Conservation (phyloP, 352 stramenopile species). For the Peronospora tabacina region DNA sequence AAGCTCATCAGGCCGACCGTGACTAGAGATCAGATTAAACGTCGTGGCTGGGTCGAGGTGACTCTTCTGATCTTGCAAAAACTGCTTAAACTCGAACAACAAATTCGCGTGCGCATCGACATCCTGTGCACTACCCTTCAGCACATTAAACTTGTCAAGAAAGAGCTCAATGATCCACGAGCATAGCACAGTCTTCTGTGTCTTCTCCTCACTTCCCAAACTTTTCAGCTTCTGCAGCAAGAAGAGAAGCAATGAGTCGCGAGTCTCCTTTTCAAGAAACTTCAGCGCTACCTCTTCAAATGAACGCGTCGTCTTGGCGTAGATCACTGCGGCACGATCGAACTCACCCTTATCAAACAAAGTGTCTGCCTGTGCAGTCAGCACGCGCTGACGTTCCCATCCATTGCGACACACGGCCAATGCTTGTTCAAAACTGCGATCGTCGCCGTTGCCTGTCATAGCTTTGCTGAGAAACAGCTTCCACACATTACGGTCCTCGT, state of each 20-base stretch:
- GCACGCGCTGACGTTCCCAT: constrained; percentile 77
- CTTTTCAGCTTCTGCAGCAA: constrained; percentile 85
- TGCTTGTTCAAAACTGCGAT: constrained; percentile 86
- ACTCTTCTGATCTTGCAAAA: constrained; percentile 84
- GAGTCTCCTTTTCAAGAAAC: constrained; percentile 84
- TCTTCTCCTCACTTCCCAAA: constrained; percentile 78
- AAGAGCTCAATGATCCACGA: constrained; percentile 92
- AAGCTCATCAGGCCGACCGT: constrained; percentile 88
- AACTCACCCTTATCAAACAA: constrained; percentile 83
- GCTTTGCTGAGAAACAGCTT: constrained; percentile 88
- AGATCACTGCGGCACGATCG: constrained; percentile 80
- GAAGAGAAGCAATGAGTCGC: constrained; percentile 80
- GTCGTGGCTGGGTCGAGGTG: constrained; percentile 86
- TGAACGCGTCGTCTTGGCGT: constrained; percentile 84
- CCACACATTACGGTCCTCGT: constrained; percentile 91
- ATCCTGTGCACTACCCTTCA: constrained; percentile 76
- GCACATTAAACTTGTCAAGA: constrained; percentile 86
- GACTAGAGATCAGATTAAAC: constrained; percentile 87
- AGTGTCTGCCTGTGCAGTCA: constrained; percentile 87
- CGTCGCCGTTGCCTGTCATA: constrained; percentile 48
- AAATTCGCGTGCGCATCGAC: constrained; percentile 81
- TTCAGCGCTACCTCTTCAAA: constrained; percentile 89
- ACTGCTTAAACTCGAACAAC: constrained; percentile 89
- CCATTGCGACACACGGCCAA: constrained; percentile 76
- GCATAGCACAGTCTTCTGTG: constrained; percentile 88